Evolutionary conservation across 208 protist genomes (phyloP).

Genomic region (Trypanosoma caninum): DNA sequence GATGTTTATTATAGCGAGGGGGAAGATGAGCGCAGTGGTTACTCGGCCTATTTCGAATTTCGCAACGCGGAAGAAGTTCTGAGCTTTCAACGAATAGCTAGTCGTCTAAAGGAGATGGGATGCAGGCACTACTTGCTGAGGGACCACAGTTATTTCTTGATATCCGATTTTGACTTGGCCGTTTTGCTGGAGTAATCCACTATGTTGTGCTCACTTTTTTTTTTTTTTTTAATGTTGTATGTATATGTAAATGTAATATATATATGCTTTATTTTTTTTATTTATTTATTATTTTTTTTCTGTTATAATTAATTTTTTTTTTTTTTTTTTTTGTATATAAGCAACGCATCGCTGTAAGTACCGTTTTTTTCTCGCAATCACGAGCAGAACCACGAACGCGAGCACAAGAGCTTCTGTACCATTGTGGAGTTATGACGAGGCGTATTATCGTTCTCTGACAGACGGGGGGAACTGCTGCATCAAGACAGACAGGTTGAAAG

Average conservation of each 20-base stretch:
- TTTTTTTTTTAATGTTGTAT: slow-evolving; percentile 4
- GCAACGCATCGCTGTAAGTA: slow-evolving; percentile 12
- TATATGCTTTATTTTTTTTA: slow-evolving; percentile 8
- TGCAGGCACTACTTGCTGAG: slow-evolving; percentile 57
- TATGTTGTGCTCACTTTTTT: slow-evolving; percentile 7
- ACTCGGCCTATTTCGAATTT: slow-evolving; percentile 54
- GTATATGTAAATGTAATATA: slow-evolving; percentile 3
- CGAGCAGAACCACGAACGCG: background rate
- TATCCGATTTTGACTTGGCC: slow-evolving; percentile 67
- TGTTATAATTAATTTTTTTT: slow-evolving; percentile 10
- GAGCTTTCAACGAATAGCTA: slow-evolving; percentile 69
- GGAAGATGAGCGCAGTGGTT: slow-evolving; percentile 77
- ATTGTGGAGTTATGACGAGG: slow-evolving; percentile 45
- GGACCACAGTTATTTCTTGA: slow-evolving; percentile 63
- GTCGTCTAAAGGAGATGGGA: slow-evolving; percentile 80
- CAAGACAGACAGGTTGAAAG: slow-evolving; percentile 49
- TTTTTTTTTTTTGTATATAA: slow-evolving; percentile 7
- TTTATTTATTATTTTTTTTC: slow-evolving; percentile 13
- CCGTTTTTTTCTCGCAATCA: background rate
- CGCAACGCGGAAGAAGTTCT: slow-evolving; percentile 74
- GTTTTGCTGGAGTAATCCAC: slow-evolving; percentile 30
- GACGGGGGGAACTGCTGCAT: slow-evolving; percentile 39
- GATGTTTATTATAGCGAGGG: slow-evolving; percentile 67
- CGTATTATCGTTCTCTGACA: slow-evolving; percentile 36
- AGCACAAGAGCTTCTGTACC: slow-evolving; percentile 18